Evolutionary conservation across 2,329 filamentous ascomycete genomes (phyloP), one percentile per base, ranked within the genome.

Genomic region (Phialophora macrospora): DNA sequence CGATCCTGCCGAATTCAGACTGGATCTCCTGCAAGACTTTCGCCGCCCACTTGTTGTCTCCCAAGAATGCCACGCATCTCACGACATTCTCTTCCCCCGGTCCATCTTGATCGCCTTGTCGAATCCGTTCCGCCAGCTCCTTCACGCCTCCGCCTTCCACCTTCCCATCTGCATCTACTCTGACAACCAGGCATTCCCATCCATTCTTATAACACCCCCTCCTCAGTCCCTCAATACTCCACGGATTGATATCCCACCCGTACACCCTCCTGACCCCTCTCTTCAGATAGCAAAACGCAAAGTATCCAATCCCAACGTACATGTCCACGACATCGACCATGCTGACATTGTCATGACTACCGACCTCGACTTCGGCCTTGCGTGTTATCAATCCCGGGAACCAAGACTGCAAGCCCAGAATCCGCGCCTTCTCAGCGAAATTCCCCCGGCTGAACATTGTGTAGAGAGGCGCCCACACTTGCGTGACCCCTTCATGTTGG

Each of bases 361-460:
- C 52, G 49, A 76, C 17, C 6, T 44, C 38, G 5, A n/a, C 38
- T 4, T n/a, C 38, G 6, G 14, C 3, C 17, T 44, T 3, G 6
- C 5, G 38, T 20, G 61, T 75, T 1, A 30, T 54, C 34, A 72
- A 60, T 12, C 70, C 68, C 6, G 67, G 60, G 41, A 72, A 67
- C 41, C 49, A 60, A 17, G 59, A 62, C 24, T 44, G 51, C 17
- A 84, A 70, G 0, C 75, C 75, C 4, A 96, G 77, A 1, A 97
- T 78, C 12, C 94, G 83, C 0, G 90, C 88, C 76, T 97, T 98
- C 78, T 98, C 94, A 58, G 88, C 90, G 65, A 97, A 82, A 77
- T 97, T 98, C 3, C 94, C 93, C 1, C 93, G 86, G 68, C 90
- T 93, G 76, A 98, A 98, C 93, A 97, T 97, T 28, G 93, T 96